Base-by-base conservation (phyloP, 1,139 yeast species). In the Zygoascus hellenicus region DNA sequence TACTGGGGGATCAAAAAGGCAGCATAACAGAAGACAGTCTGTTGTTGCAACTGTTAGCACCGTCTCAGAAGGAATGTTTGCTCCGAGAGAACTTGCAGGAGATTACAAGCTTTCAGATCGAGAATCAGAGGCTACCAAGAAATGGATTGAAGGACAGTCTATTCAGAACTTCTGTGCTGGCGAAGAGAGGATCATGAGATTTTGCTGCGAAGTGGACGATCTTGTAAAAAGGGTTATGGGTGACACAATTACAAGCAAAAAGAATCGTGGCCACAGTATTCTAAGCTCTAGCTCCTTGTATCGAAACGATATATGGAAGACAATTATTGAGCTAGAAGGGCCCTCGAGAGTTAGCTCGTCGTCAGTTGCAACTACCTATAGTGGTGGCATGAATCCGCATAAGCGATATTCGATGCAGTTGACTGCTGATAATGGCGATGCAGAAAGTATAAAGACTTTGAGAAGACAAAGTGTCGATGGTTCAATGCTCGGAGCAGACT, bases 161-260 rank as follows among this genome's bases (percentile, higher is more conserved):
- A 61, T 64, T 30, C 68, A 64, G 44, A 66, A 64, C 47, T 57
- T 66, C 38, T 62, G 69, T 41, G 58, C 57, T 5, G 66, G 68
- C 10, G 71, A 67, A 46, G 71, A 67, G 49, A 52, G 61, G 13
- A 59, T 66, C 35, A 70, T 65, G 42, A 48, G 71, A 9, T 67
- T 63, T 38, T 59, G 62, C 38, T 64, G 66, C 38, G 71, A 67
- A 48, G 57, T 66, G 3, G 68, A 65, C 29, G 62, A 56, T 34
- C 54, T 67, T 13, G 61, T 64, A 5, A 59, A 58, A 47, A 55
- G 67, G 15, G 52, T 66, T 2, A 51, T 66, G 53, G 70, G 65
- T 2, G 65, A 61, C 44, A 53, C 60, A 9, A 48, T 57, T n/a
- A 44, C 55, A n/a, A 41, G 50, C n/a, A 51, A 54, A 9, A 50